Evolutionary conservation across 805 yeast species (phyloP), one percentile per base, ranked within the genome.

Genomic region (Vanderwaltozyma yarrowii): DNA sequence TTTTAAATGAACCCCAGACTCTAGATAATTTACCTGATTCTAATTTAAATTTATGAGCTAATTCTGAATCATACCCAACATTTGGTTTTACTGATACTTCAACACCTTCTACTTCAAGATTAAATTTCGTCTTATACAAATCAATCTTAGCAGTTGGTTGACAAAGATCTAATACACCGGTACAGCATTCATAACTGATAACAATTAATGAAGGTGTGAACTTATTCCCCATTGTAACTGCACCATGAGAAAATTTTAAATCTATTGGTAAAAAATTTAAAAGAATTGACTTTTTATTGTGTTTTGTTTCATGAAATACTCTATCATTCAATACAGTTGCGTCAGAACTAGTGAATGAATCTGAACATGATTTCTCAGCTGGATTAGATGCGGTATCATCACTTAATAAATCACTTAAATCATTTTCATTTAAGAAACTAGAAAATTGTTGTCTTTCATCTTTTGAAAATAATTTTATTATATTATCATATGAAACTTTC

Each of bases 141-240:
- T 92, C 98, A 2, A 73, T 51, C 1, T 65, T 60, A 8, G 70
- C 70, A 0, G 77, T 58, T 1, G 77, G 61, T 61, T 3, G 66
- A 57, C 14, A 43, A 33, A 73, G 64, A 56, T 88, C 96, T 2
- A 80, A 41, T 0, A 66, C 39, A 0, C 86, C 87, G 12, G 61
- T 60, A 1, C 76, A 76, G 1, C 66, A 54, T 5, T 70, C 65
- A 49, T 70, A 80, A 8, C 86, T 77, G 4, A 71, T 64, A 3
- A 86, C 76, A 32, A 82, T 45, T 10, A 92, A 61, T 1, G 88
- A 74, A 1, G 92, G 79, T 0, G 96, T 86, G 13, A 74, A 70
- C 42, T 70, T 67, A 57, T 88, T 89, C 8, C 98, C 98, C 16
- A 86, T 51, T 1, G 85, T 80, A 20, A 85, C 35, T 0, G 95